Base-by-base conservation (phyloP, 305 asterid genomes). In the Solanum hybrid region DNA sequence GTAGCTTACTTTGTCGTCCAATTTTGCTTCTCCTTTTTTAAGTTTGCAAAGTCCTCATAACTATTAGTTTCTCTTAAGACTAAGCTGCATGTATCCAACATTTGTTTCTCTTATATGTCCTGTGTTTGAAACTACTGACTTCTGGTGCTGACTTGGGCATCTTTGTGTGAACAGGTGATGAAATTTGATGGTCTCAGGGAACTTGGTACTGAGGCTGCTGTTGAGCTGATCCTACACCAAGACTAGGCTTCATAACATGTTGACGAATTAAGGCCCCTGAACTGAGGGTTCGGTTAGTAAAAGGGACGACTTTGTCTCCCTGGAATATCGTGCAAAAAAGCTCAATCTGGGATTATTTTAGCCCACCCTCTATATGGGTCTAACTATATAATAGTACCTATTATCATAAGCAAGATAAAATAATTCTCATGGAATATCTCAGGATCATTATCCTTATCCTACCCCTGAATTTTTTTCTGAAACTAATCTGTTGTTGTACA, bases 161-260 rank as follows among this genome's bases (percentile, higher is more conserved):
- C 39, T 35, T 35, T 36, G 10, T 36, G 39, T 36, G 39, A 36
- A 36, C 39, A 36, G 39, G 1, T 36, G 39, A 36, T 96, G 99
- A 97, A 97, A 93, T 95, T 95, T 91, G 98, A 96, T 3, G 98
- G 39, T 36, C 39, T 36, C 39, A 36, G 39, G 39, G 39, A 36
- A 36, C 39, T 36, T 36, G 39, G 96, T n/a, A 94, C 90, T 90
- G 98, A 96, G 94, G 40, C 98, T 11, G 98, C 98, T 10, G 98
- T 61, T 20, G 71, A 42, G 57, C 57, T 42, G 57, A 42, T 42
- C 18, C 57, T 42, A 13, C 57, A 42, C 57, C 57, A 5, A 42
- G 7, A 20, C 71, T 7, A 2, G n/a, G 71, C 71, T 7, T 57
- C 10, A 22, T 57, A 57, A 57, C 24, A 57, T 57, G 71, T 57